phyloP scores from a whole-genome alignment of 306 rosid species.

The Lablab purpureus region DNA sequence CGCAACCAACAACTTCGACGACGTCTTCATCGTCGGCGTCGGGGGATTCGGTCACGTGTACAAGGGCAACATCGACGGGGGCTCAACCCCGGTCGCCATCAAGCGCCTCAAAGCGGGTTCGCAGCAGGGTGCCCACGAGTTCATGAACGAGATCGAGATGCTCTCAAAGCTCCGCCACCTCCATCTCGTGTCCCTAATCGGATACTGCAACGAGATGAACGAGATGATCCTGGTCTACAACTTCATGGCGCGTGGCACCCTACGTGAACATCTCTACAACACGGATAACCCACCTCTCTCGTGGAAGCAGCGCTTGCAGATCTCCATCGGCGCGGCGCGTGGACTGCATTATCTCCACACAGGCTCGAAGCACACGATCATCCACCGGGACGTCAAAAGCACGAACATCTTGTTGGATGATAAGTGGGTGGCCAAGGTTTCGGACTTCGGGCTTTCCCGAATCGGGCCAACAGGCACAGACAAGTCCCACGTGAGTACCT shows the following conservation, averaged over 20 bases:
- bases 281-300: conserved; percentile 35
- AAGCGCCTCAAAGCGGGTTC: conserved; percentile 57
- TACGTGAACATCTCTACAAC: conserved; percentile 56
- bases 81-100: conserved; percentile 30
- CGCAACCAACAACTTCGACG: conserved; percentile 53
- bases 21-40: conserved; percentile 39
- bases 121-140: conserved; percentile 50
- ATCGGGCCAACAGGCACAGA: conserved; percentile 42
- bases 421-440: conserved; percentile 55
- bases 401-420: conserved; percentile 63
- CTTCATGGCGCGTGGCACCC: conserved; percentile 61
- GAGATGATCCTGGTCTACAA: conserved; percentile 64
- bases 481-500: conserved; percentile 47
- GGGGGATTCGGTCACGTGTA: conserved; percentile 64
- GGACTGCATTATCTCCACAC: conserved; percentile 65
- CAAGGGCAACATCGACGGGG: conserved; percentile 55
- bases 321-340: conserved; percentile 54
- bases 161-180: conserved; percentile 52
- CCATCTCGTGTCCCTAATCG: conserved; percentile 54
- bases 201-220: conserved; percentile 47
- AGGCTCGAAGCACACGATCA: conserved; percentile 50
- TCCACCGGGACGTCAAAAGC: conserved; percentile 71
- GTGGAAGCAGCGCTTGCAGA: conserved; percentile 58
- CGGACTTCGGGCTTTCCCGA: conserved; percentile 43
- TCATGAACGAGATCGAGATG: conserved; percentile 57